Conservation (phyloP, 345 rosid species). For the Lagerstroemia speciosa region DNA sequence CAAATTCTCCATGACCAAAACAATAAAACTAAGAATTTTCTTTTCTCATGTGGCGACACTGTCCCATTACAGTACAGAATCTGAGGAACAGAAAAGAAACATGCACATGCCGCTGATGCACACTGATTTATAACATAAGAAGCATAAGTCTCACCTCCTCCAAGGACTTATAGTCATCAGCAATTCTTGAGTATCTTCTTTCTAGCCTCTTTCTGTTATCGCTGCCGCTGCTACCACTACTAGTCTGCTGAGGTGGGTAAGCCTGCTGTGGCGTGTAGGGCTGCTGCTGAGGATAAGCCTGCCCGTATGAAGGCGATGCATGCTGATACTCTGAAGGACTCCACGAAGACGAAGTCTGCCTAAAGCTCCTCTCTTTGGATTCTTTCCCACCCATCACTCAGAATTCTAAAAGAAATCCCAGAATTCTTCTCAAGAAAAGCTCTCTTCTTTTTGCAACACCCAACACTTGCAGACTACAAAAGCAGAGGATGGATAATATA, state of each 20-base stretch:
- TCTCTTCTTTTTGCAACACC: neutral
- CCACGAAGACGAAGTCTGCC: slow-evolving; percentile 51
- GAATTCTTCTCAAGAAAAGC: neutral
- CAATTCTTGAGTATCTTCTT: slow-evolving; percentile 60
- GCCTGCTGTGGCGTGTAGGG: slow-evolving; percentile 25
- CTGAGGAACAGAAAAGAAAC: neutral
- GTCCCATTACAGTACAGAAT: neutral
- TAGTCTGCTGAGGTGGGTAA: slow-evolving; percentile 24
- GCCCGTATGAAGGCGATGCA: slow-evolving; percentile 27
- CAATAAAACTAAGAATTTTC: neutral
- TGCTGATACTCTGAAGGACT: slow-evolving; percentile 18
- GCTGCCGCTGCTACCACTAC: slow-evolving; percentile 3
- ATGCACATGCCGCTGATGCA: neutral
- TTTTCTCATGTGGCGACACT: neutral
- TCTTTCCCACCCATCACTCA: slow-evolving; percentile 56
- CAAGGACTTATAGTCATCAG: slow-evolving; percentile 68
- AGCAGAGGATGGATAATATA: neutral
- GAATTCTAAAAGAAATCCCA: slow-evolving; percentile 9
- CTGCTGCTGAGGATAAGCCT: slow-evolving; percentile 31
- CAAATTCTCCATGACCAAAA: neutral
- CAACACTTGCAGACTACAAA: neutral
- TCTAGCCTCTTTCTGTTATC: slow-evolving; percentile 46
- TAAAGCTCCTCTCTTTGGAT: slow-evolving; percentile 46
- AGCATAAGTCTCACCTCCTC: slow-evolving; percentile 45
- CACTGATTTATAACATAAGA: neutral